Conservation (phyloP, 345 rosid genomes). For the Boechera retrofracta region DNA sequence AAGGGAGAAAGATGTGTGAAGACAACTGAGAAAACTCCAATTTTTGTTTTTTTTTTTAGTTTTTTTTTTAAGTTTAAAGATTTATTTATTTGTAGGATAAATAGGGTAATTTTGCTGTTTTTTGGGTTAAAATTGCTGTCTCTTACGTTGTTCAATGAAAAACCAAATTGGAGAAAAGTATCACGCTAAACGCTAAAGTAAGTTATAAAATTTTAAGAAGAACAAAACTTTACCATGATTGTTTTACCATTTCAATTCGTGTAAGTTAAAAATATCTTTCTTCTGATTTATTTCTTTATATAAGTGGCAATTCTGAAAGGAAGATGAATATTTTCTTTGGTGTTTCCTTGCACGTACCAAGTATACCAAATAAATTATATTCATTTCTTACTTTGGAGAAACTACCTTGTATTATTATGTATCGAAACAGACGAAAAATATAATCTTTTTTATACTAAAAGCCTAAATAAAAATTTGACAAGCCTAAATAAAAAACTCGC, state of each 20-base stretch:
- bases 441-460: neutral
- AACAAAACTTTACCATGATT: constrained; percentile 4
- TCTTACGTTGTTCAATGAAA: constrained; percentile 14
- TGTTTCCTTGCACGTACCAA: constrained; percentile 12
- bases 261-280: neutral
- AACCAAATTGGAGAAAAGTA: constrained; percentile 8
- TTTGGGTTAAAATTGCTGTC: neutral
- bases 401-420: neutral
- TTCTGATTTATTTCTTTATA: neutral
- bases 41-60: neutral
- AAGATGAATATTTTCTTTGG: neutral
- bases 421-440: neutral
- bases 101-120: constrained; percentile 5
- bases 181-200: neutral
- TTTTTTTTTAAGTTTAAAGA: neutral
- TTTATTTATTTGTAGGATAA: constrained; percentile 16
- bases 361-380: constrained; percentile 1
- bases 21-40: constrained; percentile 16
- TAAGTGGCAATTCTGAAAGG: neutral
- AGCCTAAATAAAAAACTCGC: neutral
- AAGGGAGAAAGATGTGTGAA: constrained; percentile 26
- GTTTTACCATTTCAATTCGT: neutral
- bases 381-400: neutral
- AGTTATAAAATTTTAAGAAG: neutral
- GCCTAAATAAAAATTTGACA: neutral